Evolutionary conservation across 441 rosid species (phyloP).

Genomic region (Manihot esculenta): DNA sequence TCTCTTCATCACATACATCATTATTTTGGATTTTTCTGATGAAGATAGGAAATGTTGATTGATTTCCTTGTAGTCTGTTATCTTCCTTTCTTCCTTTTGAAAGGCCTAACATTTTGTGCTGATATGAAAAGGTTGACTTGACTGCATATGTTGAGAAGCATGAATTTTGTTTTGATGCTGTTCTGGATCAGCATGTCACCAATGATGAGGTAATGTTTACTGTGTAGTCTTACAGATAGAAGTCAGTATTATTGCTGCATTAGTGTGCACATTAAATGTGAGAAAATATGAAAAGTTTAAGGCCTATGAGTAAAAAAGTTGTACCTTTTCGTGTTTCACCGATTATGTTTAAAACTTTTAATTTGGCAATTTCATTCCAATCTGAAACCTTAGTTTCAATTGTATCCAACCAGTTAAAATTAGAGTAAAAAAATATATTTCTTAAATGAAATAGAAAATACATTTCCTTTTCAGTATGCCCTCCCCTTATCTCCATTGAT

Average conservation of each 20-base stretch:
- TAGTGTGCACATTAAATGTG: neutral
- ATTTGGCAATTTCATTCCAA: too few relatives aligned
- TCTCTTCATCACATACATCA: slow-evolving; percentile 10
- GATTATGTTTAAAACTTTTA: too few relatives aligned
- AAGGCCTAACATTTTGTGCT: slow-evolving; percentile 26
- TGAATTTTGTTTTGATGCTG: slow-evolving; percentile 98
- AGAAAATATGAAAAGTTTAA: neutral
- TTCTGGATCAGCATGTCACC: slow-evolving; percentile 75
- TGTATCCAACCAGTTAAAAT: too few relatives aligned
- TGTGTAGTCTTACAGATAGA: neutral
- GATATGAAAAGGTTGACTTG: slow-evolving; percentile 83
- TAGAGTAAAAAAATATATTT: neutral
- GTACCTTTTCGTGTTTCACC: too few relatives aligned
- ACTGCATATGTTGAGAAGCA: slow-evolving; percentile 97
- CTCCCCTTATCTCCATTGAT: too few relatives aligned
- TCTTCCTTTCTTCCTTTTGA: slow-evolving; percentile 9
- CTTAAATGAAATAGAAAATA: neutral
- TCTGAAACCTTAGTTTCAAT: too few relatives aligned
- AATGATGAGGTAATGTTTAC: slow-evolving; percentile 77
- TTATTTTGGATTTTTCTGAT: neutral
- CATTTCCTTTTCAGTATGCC: too few relatives aligned
- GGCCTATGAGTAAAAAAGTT: too few relatives aligned
- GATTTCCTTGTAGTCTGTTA: slow-evolving; percentile 3
- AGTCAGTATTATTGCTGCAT: neutral
- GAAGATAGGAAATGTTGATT: slow-evolving; percentile 3